Evolutionary conservation across 2,329 filamentous ascomycete species (phyloP).

Genomic region (Pyricularia sp.): DNA sequence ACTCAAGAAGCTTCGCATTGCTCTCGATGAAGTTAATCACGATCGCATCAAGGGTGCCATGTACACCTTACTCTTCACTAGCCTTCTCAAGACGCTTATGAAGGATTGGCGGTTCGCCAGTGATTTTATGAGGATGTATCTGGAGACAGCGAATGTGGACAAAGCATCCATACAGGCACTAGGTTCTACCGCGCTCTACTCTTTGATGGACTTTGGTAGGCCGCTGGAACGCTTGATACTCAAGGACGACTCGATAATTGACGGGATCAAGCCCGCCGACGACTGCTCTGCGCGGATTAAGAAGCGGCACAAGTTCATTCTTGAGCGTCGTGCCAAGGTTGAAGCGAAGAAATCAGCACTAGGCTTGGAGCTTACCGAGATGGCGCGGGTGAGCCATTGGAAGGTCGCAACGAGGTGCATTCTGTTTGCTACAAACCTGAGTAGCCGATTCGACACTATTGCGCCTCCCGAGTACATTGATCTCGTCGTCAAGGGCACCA

Average conservation of each 20-base stretch:
- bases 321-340: conserved; percentile 60
- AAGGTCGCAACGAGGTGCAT: conserved; percentile 86
- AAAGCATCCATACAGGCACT: conserved; percentile 90
- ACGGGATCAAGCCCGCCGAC: conserved; percentile 55
- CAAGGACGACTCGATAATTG: conserved; percentile 56
- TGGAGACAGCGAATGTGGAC: conserved; percentile 78
- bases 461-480: conserved; percentile 73
- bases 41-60: conserved; percentile 89
- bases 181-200: conserved; percentile 67
- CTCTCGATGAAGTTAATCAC: conserved; percentile 68
- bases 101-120: conserved; percentile 94
- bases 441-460: conserved; percentile 80
- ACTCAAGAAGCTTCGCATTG: conserved; percentile 62
- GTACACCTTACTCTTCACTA: conserved; percentile 82
- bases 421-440: conserved; percentile 81
- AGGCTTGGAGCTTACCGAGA: conserved; percentile 66
- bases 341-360: conserved; percentile 73
- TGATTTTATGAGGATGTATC: conserved; percentile 77
- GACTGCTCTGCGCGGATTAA: conserved; percentile 50
- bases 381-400: conserved; percentile 78
- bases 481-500: conserved; percentile 67
- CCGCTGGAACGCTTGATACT: conserved; percentile 78
- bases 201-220: conserved; percentile 84
- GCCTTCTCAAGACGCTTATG: conserved; percentile 72
- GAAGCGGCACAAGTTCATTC: conserved; percentile 59